Evolutionary conservation across 1,139 yeast genomes (phyloP), one percentile per base, ranked within the genome.

Genomic region (Wickerhamiella pararugosa): DNA sequence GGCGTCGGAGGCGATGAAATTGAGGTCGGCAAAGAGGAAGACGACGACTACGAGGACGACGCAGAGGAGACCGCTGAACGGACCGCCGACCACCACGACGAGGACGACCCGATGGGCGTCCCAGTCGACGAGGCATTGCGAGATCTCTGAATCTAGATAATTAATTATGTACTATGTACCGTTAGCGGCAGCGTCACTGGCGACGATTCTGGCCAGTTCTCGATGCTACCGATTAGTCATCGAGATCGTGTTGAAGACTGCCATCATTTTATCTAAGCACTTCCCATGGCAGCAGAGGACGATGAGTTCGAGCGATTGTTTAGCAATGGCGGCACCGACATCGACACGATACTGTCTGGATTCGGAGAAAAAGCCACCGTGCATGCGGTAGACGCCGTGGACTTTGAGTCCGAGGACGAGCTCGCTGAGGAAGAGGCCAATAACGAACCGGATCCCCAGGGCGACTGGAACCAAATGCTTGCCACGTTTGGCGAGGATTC

Each of bases 351-450:
- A 50, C 44, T 26, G 40, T 49, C 27, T 36, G 48, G 33, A 49
- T 52, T 28, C 52, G 46, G 55, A 11, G 53, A 46, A 8, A 65
- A 56, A 45, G 56, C 57, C 10, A 65, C 75, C 43, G 59, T 70
- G 45, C 97, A 87, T 59, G 90, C 92, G 1, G 95, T 76, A 5
- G 90, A 87, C 58, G 97, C 98, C n/a, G 66, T 86, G 36, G 97
- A 90, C 60, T 90, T 82, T 57, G 96, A 84, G 54, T 95, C 84
- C 56, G 93, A 83, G 50, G 97, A 87, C 52, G 96, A 87, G 58
- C 66, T 90, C 44, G 97, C 97, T 0, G 97, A 86, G 39, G 95
- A 84, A n/a, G 75, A 70, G 45, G 70, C 63, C 29, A 56, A 31
- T 31, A 37, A 34, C 5, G 43, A 51, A 11, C 48, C 49, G 35